A percentile compares a stretch with the other conserved stretches of the same genome.
These are phyloP conservation scores for Rutstroemia sp. DNA, from an alignment of 2,329 filamentous ascomycete species.

Conservation along the genomic window DNA sequence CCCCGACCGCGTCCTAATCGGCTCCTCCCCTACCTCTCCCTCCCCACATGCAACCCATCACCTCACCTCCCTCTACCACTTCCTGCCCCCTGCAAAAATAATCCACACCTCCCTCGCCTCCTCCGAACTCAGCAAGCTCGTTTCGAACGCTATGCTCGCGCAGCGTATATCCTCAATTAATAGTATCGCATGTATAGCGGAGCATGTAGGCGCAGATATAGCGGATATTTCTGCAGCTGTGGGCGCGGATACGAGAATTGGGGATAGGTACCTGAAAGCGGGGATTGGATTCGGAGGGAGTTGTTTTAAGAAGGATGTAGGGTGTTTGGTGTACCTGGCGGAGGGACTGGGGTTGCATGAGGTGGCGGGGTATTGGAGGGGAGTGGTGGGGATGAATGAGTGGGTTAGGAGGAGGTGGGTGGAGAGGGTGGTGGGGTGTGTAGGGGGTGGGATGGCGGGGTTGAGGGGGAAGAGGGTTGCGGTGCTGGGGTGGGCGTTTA, in stretches of 20 bases:
- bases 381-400: constrained; percentile 70
- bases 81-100: constrained; percentile 62
- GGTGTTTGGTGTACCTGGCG: constrained; percentile 66
- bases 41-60: constrained; percentile 47
- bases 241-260: constrained; percentile 65
- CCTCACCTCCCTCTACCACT: constrained; percentile 61
- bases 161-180: constrained; percentile 79
- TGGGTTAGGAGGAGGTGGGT: constrained; percentile 65
- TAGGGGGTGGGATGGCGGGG: constrained; percentile 50
- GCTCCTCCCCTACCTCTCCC: constrained; percentile 45
- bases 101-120: constrained; percentile 69
- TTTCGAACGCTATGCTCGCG: constrained; percentile 72
- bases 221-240: constrained; percentile 61
- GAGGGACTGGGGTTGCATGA: constrained; percentile 62
- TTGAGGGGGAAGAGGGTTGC: constrained; percentile 63
- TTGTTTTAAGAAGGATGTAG: constrained; percentile 76
- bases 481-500: constrained; percentile 70
- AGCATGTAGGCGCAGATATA: constrained; percentile 68
- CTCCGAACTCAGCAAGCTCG: constrained; percentile 71
- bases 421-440: constrained; percentile 54
- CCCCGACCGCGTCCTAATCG: constrained; percentile 70
- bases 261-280: constrained; percentile 64
- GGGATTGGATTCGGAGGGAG: constrained; percentile 73
- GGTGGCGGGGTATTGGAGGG: constrained; percentile 68
- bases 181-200: constrained; percentile 72